Evolutionary conservation across 2,329 filamentous ascomycete genomes (phyloP), one percentile per base, ranked within the genome.

Genomic region (Exophiala dermatitidis): DNA sequence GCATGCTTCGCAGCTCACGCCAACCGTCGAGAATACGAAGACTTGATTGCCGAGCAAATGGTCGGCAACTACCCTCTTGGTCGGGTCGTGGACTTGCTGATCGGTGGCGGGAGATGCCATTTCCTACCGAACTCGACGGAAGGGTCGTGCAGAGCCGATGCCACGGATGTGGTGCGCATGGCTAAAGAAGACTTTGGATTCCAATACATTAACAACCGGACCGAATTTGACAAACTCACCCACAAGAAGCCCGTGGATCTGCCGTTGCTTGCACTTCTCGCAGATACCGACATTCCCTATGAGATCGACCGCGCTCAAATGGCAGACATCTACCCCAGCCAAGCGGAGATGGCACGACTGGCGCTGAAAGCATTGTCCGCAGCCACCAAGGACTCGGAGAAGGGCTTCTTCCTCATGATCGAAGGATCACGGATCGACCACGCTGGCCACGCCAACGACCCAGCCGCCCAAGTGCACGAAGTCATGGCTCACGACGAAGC

Each of bases 341-440:
- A 98, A 38, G 86, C 87, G 66, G 90, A 96, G 71, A 97, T 96
- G 90, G 82, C 91, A 5, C 78, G 79, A 62, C 88, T 88, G 10
- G 91, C 93, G 1, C 75, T 98, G 57, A 81, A 78, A 9, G 83
- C 88, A 1, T 79, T 98, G 28, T 85, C 86, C 58, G 82, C 83
- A 54, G 93, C 90, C 0, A 96, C 93, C 0, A 77, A 81, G 65
- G 77, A 90, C 65, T 89, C 81, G 58, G 89, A 97, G 40, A 83
- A 94, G 70, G 93, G 93, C 3, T 98, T 97, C 76, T 98, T 98
- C 72, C 76, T 98, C 63, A 95, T 98, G 91, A 94, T 98, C 57
- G 93, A 98, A 71, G 93, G 90, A 3, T 95, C 88, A 64, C 80
- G 93, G 40, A 97, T 98, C 64, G 93, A 98, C 65, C 93, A 98